Evolutionary conservation across 2,329 filamentous ascomycete genomes (phyloP).

Genomic region (Neocatenulostroma microsporum): DNA sequence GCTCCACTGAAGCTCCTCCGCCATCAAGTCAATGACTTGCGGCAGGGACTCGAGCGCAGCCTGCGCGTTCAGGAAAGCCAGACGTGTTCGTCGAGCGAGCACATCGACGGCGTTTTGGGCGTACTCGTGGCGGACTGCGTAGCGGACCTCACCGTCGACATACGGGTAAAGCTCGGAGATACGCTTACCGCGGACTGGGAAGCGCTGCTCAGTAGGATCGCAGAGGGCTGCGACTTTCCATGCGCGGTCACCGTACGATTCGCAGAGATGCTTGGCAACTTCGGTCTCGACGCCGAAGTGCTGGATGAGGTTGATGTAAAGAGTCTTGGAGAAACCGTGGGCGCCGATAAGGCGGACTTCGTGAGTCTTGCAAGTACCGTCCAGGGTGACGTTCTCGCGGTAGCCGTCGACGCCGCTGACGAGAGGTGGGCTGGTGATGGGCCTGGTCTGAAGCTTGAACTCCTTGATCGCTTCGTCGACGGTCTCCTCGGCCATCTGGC

Average conservation of each 20-base stretch:
- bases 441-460: constrained; percentile 55
- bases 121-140: constrained; percentile 81
- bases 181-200: constrained; percentile 73
- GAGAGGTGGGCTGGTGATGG: constrained; percentile 50
- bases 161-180: constrained; percentile 79
- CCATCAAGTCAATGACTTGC: constrained; percentile 81
- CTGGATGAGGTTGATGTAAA: constrained; percentile 93
- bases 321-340: constrained; percentile 79
- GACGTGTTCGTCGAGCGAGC: constrained; percentile 70
- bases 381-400: constrained; percentile 62
- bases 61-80: constrained; percentile 88
- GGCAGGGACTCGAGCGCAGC: constrained; percentile 81
- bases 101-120: constrained; percentile 87
- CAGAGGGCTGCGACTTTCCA: constrained; percentile 84
- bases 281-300: constrained; percentile 89
- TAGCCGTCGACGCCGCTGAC: constrained; percentile 62
- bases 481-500: constrained; percentile 85
- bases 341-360: constrained; percentile 73
- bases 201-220: constrained; percentile 67
- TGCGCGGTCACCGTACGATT: constrained; percentile 83
- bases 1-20: constrained; percentile 73
- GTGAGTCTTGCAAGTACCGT: constrained; percentile 75
- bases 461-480: constrained; percentile 69
- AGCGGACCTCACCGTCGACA: constrained; percentile 83
- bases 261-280: constrained; percentile 78